Evolutionary conservation across 306 rosid genomes (phyloP).

Genomic region (Vigna mungo): DNA sequence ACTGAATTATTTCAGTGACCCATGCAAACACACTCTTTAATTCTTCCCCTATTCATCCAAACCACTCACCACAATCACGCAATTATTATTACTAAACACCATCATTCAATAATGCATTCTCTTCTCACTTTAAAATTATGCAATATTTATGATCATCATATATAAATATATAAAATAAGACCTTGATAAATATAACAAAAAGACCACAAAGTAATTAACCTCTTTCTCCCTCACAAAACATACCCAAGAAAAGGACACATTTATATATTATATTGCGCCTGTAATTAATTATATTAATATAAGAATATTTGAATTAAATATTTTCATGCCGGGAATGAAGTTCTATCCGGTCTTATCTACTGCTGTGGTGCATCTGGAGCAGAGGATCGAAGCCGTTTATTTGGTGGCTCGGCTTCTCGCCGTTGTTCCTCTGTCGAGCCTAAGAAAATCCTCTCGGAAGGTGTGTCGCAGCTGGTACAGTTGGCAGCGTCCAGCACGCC

Average conservation of each 20-base stretch:
- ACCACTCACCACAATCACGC: neutral
- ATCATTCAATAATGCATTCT: neutral
- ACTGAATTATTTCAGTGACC: neutral
- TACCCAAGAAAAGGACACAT: conserved; percentile 13
- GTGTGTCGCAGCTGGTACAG: conserved; percentile 66
- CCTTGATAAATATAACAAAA: conserved; percentile 10
- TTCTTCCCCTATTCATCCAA: neutral
- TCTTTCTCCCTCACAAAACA: conserved; percentile 42
- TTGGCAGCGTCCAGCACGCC: conserved; percentile 78
- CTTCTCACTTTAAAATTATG: neutral
- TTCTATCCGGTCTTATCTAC: conserved; percentile 36
- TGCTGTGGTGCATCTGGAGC: conserved; percentile 48
- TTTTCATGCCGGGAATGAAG: neutral
- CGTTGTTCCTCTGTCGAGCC: conserved; percentile 20
- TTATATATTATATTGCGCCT: neutral
- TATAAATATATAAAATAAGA: neutral
- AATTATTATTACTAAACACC: neutral
- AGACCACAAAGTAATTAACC: conserved; percentile 24
- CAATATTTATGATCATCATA: conserved; percentile 33
- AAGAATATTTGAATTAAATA: conserved; percentile 15
- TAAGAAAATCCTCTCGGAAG: conserved; percentile 44
- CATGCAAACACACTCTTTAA: neutral
- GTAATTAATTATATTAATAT: neutral
- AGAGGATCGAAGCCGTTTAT: conserved; percentile 56
- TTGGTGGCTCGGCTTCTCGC: conserved; percentile 46